Conservation (phyloP, 1,284 basidiomycete species). For the Mrakiaceae sp. region DNA sequence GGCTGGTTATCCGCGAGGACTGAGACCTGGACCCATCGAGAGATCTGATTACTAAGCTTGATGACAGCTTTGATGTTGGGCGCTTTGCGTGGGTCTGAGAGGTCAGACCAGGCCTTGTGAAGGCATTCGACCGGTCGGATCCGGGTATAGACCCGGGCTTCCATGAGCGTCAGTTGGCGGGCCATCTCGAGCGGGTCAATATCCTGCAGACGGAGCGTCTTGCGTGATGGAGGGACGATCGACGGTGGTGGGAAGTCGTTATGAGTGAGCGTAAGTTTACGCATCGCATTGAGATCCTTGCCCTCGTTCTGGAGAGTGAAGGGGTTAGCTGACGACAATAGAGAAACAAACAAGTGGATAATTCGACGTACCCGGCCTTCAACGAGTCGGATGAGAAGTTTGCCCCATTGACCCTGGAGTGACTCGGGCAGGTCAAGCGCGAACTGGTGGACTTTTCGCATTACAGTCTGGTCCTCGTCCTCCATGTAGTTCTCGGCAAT, state of each 20-base stretch:
- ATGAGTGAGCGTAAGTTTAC: slow-evolving; percentile 12
- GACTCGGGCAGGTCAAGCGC: slow-evolving; percentile 48
- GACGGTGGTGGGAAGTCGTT: slow-evolving; percentile 3
- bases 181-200: slow-evolving; percentile 76
- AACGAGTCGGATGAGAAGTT: slow-evolving; percentile 58
- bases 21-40: slow-evolving; percentile 82
- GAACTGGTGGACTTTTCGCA: slow-evolving; percentile 51
- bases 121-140: slow-evolving; percentile 88
- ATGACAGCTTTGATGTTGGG: slow-evolving; percentile 54
- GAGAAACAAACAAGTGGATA: neutral
- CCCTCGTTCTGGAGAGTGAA: slow-evolving; percentile 5
- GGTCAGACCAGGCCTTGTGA: slow-evolving; percentile 37
- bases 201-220: slow-evolving; percentile 25
- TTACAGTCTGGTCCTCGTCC: slow-evolving; percentile 49
- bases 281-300: neutral
- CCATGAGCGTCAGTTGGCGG: slow-evolving; percentile 86
- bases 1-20: slow-evolving; percentile 62
- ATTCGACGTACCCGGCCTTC: slow-evolving; percentile 55
- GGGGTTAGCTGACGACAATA: neutral
- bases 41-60: slow-evolving; percentile 59
- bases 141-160: slow-evolving; percentile 72
- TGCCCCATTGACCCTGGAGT: slow-evolving; percentile 50
- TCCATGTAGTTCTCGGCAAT: slow-evolving; percentile 61
- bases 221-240: slow-evolving; percentile 9
- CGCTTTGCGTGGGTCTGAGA: slow-evolving; percentile 19